Conservation (phyloP, 352 stramenopile genomes). For the Phytopythium oedochilum region DNA sequence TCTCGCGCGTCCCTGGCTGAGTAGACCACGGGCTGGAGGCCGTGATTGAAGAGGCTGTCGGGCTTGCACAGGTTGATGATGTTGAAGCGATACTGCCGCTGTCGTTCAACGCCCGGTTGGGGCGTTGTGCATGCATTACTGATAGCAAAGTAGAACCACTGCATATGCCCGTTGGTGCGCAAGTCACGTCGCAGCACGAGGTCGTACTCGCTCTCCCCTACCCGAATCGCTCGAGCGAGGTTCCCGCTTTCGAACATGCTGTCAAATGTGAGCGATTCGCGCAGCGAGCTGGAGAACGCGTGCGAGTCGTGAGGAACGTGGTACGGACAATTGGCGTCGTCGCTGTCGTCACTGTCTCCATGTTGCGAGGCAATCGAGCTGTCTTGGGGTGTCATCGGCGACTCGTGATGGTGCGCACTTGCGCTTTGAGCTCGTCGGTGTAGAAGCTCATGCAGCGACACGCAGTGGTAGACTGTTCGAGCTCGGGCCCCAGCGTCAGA, state of each 20-base stretch:
- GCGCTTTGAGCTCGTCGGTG: slow-evolving; percentile 5
- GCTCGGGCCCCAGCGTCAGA: slow-evolving; percentile 28
- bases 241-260: slow-evolving; percentile 93
- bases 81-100: slow-evolving; percentile 80
- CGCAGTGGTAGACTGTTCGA: slow-evolving; percentile 54
- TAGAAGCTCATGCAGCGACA: slow-evolving; percentile 18
- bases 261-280: slow-evolving; percentile 77
- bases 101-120: neutral
- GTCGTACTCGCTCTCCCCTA: slow-evolving; percentile 87
- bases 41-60: slow-evolving; percentile 89
- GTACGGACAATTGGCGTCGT: slow-evolving; percentile 21
- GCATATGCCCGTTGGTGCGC: slow-evolving; percentile 77
- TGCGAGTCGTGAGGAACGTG: slow-evolving; percentile 21
- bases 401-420: neutral
- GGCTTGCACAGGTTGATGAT: slow-evolving; percentile 93
- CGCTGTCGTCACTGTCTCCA: neutral
- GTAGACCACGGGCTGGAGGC: slow-evolving; percentile 90
- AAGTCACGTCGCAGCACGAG: slow-evolving; percentile 84
- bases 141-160: slow-evolving; percentile 96
- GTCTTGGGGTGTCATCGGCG: too few species aligned
- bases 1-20: slow-evolving; percentile 56
- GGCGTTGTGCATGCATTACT: slow-evolving; percentile 42
- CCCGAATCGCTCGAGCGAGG: slow-evolving; percentile 75
- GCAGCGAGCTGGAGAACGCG: slow-evolving; percentile 8
- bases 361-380: neutral